Evolutionary conservation across 1,284 basidiomycete species (phyloP).

Genomic region (Phylloporus gajari): DNA sequence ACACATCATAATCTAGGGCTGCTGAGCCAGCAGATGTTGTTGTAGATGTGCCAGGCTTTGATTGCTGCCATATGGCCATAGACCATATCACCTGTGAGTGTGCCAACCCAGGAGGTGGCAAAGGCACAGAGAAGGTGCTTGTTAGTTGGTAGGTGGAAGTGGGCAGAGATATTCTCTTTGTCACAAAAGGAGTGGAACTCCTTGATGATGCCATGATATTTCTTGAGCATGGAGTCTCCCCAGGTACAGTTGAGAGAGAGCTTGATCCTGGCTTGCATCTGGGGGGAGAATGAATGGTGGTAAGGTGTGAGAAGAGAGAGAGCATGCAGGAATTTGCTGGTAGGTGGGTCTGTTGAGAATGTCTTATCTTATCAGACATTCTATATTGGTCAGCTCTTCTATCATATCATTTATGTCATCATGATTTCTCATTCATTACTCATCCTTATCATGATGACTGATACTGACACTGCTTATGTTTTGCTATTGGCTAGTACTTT

Average conservation of each 20-base stretch:
- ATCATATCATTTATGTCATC: too few species aligned
- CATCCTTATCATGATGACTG: too few species aligned
- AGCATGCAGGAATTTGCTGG: not conserved
- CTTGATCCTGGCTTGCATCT: not conserved
- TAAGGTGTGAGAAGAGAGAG: not conserved
- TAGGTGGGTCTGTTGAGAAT: too few species aligned
- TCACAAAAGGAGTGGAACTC: not conserved
- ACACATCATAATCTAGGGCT: not conserved
- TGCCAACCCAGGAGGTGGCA: not conserved
- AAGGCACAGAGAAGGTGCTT: not conserved
- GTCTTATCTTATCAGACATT: too few species aligned
- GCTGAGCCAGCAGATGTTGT: not conserved
- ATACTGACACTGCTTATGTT: too few species aligned
- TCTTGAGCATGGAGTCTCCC: not conserved
- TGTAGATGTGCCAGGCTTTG: constrained; percentile 6
- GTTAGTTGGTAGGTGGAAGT: not conserved
- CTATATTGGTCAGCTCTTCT: too few species aligned
- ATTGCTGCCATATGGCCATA: not conserved
- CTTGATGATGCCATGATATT: not conserved
- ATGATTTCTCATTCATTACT: too few species aligned
- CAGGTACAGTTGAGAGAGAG: not conserved
- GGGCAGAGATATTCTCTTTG: not conserved
- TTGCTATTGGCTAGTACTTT: too few species aligned
- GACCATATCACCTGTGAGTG: not conserved
- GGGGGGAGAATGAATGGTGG: too few species aligned